Percentiles rank a stretch among this genome's conserved stretches.
phyloP scores from a whole-genome alignment of 768 basidiomycete species.

The Lactarius pseudohatsudake region DNA sequence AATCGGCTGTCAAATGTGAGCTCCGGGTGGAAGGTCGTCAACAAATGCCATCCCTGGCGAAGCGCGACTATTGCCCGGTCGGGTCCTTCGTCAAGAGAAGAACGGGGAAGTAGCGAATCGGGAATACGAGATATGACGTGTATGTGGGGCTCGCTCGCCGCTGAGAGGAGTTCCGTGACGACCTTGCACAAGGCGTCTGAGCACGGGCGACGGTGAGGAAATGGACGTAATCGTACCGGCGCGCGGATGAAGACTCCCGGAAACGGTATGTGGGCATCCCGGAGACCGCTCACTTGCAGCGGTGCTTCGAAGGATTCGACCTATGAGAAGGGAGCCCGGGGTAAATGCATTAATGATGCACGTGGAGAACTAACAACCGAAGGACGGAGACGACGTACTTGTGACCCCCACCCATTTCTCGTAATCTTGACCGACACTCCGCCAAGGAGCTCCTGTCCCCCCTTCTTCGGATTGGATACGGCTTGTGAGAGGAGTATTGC shows the following conservation, averaged over 20 bases:
- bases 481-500: conserved; percentile 82
- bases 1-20: conserved; percentile 83
- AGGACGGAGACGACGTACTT: conserved; percentile 47
- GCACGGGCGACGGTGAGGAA: background rate
- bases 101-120: conserved; percentile 46
- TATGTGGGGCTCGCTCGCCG: conserved; percentile 55
- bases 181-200: conserved; percentile 47
- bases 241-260: conserved; percentile 92
- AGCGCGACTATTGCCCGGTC: conserved; percentile 76
- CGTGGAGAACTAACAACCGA: conserved; percentile 9
- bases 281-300: conserved; percentile 62
- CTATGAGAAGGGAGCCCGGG: conserved; percentile 38
- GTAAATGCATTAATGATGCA: conserved; percentile 2
- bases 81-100: conserved; percentile 44
- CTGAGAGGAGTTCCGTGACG: conserved; percentile 50
- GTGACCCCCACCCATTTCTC: conserved; percentile 93
- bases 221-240: conserved; percentile 52
- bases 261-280: conserved; percentile 61
- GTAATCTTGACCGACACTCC: conserved; percentile 78
- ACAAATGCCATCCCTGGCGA: conserved; percentile 77
- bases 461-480: conserved; percentile 76
- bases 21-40: conserved; percentile 95
- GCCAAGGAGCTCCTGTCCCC: conserved; percentile 83
- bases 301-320: conserved; percentile 89
- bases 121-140: conserved; percentile 73